Evolutionary conservation across 1,139 yeast species (phyloP).

Genomic region (Geotrichum macrosporum): DNA sequence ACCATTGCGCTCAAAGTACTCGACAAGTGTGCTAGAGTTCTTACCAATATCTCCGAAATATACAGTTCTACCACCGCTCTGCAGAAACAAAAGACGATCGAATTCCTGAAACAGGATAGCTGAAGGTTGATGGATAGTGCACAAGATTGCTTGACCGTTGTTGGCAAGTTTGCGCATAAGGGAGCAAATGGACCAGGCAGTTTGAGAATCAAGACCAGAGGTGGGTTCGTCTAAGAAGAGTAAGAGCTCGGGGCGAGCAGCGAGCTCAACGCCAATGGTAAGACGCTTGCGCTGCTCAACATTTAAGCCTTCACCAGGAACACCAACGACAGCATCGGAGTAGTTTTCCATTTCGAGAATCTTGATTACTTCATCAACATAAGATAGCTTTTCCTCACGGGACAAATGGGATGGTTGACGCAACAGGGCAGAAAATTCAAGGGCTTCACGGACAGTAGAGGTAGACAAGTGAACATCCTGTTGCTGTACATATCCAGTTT

Average conservation of each 20-base stretch:
- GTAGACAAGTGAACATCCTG: slow-evolving; percentile 57
- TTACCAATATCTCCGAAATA: slow-evolving; percentile 74
- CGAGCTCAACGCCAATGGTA: slow-evolving; percentile 81
- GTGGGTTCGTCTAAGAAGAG: slow-evolving; percentile 86
- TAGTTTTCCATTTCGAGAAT: slow-evolving; percentile 53
- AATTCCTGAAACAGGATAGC: slow-evolving; percentile 69
- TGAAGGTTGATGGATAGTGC: slow-evolving; percentile 81
- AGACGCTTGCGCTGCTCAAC: slow-evolving; percentile 80
- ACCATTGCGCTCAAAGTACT: slow-evolving; percentile 67
- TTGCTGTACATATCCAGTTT: slow-evolving; percentile 61
- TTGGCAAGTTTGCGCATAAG: slow-evolving; percentile 61
- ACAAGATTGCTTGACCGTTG: slow-evolving; percentile 73
- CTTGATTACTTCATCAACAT: slow-evolving; percentile 53
- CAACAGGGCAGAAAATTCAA: slow-evolving; percentile 54
- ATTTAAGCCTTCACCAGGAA: slow-evolving; percentile 62
- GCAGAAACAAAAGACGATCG: slow-evolving; percentile 64
- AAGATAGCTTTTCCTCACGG: slow-evolving; percentile 47
- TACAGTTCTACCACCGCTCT: slow-evolving; percentile 69
- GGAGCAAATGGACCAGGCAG: slow-evolving; percentile 60
- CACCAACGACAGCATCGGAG: slow-evolving; percentile 61
- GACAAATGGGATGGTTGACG: slow-evolving; percentile 50
- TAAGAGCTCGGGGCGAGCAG: slow-evolving; percentile 74
- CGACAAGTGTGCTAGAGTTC: slow-evolving; percentile 52
- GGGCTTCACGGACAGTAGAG: slow-evolving; percentile 55
- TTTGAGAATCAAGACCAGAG: slow-evolving; percentile 83